A percentile compares a stretch with the other conserved stretches of the same genome.
These are phyloP conservation scores for Mikania micrantha DNA, from an alignment of 129 eudicot genomes.

Conservation along the genomic window DNA sequence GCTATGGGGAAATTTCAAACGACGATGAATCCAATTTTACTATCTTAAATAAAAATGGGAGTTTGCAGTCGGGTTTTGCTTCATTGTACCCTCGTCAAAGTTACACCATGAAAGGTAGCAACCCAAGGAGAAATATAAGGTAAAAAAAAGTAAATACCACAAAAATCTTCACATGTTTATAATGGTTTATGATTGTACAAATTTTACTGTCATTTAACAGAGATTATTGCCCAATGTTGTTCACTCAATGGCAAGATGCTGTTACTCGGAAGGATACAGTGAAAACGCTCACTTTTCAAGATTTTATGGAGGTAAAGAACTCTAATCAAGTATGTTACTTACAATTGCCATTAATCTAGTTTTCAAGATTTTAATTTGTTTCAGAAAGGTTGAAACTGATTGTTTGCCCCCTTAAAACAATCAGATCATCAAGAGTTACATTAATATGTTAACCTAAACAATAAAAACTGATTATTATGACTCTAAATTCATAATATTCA, in stretches of 20 bases:
- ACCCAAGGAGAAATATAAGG: conserved; percentile 59
- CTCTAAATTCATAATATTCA: too few relatives aligned
- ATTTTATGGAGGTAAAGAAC: conserved; percentile 60
- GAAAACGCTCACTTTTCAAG: conserved; percentile 51
- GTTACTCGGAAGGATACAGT: conserved; percentile 88
- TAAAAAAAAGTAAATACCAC: conserved; percentile 22
- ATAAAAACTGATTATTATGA: too few relatives aligned
- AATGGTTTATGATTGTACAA: neutral
- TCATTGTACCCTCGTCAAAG: conserved; percentile 78
- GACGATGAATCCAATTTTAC: conserved; percentile 33
- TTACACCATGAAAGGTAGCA: conserved; percentile 68
- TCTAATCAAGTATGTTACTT: neutral
- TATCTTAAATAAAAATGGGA: conserved; percentile 14
- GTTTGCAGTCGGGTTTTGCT: conserved; percentile 29
- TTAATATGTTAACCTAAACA: too few relatives aligned
- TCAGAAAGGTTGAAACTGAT: too few relatives aligned
- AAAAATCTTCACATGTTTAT: neutral
- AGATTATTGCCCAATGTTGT: conserved; percentile 63
- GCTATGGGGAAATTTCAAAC: conserved; percentile 47
- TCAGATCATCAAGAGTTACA: too few relatives aligned
- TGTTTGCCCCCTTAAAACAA: too few relatives aligned
- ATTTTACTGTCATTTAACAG: conserved; percentile 29
- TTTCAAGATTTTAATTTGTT: too few relatives aligned
- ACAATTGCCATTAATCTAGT: neutral
- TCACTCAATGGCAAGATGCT: conserved; percentile 87